Base-by-base conservation (phyloP, 495 filamentous ascomycete species). In the Aspergillus asperescens region DNA sequence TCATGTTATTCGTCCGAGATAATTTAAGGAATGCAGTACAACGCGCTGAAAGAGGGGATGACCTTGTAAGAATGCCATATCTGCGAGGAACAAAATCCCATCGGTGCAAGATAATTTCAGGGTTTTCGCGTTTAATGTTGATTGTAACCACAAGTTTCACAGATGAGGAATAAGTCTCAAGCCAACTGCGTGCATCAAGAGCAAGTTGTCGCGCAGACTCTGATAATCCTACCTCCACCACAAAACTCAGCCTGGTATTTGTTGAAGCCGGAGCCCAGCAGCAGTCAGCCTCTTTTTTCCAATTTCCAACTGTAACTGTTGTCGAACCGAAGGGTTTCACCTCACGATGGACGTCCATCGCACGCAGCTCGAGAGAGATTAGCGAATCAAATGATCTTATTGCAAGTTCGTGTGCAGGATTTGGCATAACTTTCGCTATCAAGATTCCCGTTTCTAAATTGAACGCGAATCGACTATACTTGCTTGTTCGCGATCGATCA, bases 121-220 rank as follows among this genome's bases (percentile, higher is more conserved):
- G 52, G 41, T 35, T 48, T 45, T 58, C 44, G 23, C 45, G 44
- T 28, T 51, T 50, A 19, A 62, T 58, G 20, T 40, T 51, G 31
- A 62, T 58, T 25, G 59, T 62, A 48, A 58, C 39, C 38, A 54
- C 55, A 24, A 62, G 39, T 48, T 58, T 54, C 32, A 58, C 56
- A 48, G 59, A 54, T 47, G 59, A 56, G 39, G 45, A 49, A 37
- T 43, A 15, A 47, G 53, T 51, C 53, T 62, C 59, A 50, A 62
- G 52, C 56, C 59, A 62, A 23, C 59, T 39, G 6, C 27, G 48
- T 27, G 59, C 52, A 58, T 56, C 48, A 46, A 58, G 45, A 48
- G 59, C 59, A 54, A 62, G 56, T 56, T 42, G 48, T 48, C 50
- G 29, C 9, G 52, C 23, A 41, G 59, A 58, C 55, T 62, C 55